Percentiles rank a stretch among this genome's conserved stretches.
Evolutionary conservation across 139 green algal species (phyloP).

Genomic region (Pycnococcus provasolii): DNA sequence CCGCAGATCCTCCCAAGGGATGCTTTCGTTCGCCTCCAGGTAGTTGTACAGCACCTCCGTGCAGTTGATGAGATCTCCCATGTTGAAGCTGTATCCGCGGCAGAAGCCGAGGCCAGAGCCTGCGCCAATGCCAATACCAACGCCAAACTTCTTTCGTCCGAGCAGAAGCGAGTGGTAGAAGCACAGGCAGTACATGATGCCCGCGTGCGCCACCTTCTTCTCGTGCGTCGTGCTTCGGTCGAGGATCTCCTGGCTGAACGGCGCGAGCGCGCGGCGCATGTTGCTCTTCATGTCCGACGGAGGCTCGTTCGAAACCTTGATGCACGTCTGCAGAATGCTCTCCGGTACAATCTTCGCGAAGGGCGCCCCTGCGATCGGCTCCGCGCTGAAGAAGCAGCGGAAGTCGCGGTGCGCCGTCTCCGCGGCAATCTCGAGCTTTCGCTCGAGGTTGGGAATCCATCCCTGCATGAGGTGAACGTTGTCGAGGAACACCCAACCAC

Average conservation of each 20-base stretch:
- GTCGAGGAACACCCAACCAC: conserved; percentile 82
- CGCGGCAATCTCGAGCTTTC: conserved; percentile 67
- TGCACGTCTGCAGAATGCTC: conserved; percentile 67
- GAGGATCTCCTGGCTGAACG: conserved; percentile 54
- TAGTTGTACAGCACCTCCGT: conserved; percentile 78
- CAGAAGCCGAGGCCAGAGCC: conserved; percentile 77
- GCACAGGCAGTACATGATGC: conserved; percentile 71
- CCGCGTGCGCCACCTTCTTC: conserved; percentile 60
- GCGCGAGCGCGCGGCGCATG: conserved; percentile 65
- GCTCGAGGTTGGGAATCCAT: conserved; percentile 72
- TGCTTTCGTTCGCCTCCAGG: conserved; percentile 54
- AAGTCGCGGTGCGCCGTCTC: conserved; percentile 69
- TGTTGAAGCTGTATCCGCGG: conserved; percentile 79
- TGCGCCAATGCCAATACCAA: conserved; percentile 63
- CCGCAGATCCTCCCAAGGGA: conserved; percentile 69
- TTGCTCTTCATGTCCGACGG: conserved; percentile 76
- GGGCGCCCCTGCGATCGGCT: conserved; percentile 76
- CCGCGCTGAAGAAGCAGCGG: conserved; percentile 78
- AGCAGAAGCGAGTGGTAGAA: conserved; percentile 84
- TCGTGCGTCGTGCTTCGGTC: conserved; percentile 39
- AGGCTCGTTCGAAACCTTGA: conserved; percentile 77
- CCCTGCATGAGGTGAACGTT: conserved; percentile 83
- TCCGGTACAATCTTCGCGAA: conserved; percentile 73
- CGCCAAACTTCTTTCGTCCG: conserved; percentile 78
- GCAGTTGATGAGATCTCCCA: conserved; percentile 70